Base-by-base conservation (phyloP, 2,329 filamentous ascomycete species). In the Dryadomyces sulphureus region DNA sequence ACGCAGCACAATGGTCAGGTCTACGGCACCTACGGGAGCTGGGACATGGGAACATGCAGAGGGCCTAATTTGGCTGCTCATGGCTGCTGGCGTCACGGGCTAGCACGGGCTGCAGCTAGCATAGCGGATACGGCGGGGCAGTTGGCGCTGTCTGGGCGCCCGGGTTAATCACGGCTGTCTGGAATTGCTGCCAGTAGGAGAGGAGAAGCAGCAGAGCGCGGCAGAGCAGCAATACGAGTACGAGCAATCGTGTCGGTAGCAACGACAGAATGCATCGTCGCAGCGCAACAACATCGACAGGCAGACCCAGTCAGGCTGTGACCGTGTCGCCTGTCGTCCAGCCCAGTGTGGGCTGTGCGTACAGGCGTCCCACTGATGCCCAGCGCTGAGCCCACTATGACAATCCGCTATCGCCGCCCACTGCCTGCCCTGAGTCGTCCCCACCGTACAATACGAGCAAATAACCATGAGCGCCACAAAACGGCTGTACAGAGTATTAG, bases 81-180 rank as follows among this genome's bases (percentile, higher is more conserved):
- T 46, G 21, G 22, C 41, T 22, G 39, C 40, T 47, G 48, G 48
- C 45, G 38, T 45, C 41, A 42, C 38, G 20, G 17, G 22, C 44
- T 46, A 48, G 41, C 12, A 7, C n/a, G n/a, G n/a, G n/a, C n/a
- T n/a, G n/a, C n/a, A n/a, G 11, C 11, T 27, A 39, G 38, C 20
- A 36, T 14, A 42, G 41, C 34, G 35, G 34, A 38, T 27, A 17
- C 14, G 21, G 45, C 19, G 45, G 45, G 35, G 30, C 38, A 16
- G 11, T 12, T 43, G 17, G 24, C 19, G n/a, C 16, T 9, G 39
- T 36, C 17, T 41, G 21, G 20, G 42, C 25, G 42, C 36, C 22
- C 46, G 46, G 46, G 46, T 47, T 47, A 47, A 48, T 44, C 41
- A 48, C 41, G 42, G 41, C 27, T 41, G 45, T 46, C 38, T 42